These are phyloP conservation scores for Catharanthus roseus DNA, from an alignment of 257 asterid genomes.

Conservation along the genomic window DNA sequence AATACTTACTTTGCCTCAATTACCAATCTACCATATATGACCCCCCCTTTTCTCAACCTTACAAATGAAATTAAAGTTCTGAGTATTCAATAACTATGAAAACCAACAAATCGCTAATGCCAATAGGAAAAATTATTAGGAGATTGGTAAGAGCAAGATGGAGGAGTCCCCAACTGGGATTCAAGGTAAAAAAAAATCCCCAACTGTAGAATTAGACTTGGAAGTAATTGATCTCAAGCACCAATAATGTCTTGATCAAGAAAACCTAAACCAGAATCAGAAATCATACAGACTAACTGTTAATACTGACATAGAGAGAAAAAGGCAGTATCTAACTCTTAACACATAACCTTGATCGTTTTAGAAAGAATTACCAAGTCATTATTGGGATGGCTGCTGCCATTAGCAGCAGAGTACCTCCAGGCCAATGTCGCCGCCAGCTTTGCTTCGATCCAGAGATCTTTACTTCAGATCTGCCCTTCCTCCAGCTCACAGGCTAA, in stretches of 20 bases:
- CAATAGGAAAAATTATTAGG: not conserved
- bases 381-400: conserved; percentile 54
- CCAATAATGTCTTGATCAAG: not conserved
- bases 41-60: too few relatives aligned
- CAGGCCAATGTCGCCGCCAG: conserved; percentile 83
- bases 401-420: conserved; percentile 70
- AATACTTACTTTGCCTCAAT: not conserved
- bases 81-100: not conserved
- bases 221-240: not conserved
- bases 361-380: conserved; percentile 49
- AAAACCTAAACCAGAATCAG: not conserved
- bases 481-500: conserved; percentile 31
- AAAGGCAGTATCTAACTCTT: not conserved
- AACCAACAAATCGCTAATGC: not conserved
- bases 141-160: not conserved
- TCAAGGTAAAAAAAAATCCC: too few relatives aligned
- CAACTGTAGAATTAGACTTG: not conserved
- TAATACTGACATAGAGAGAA: not conserved
- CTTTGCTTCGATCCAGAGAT: conserved; percentile 39
- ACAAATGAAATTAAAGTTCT: not conserved
- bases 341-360: not conserved
- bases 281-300: not conserved
- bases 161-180: not conserved
- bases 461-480: conserved; percentile 50
- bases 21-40: not conserved